Conservation (phyloP, 2,329 filamentous ascomycete species). For the Nothomitra cinnamomea region DNA sequence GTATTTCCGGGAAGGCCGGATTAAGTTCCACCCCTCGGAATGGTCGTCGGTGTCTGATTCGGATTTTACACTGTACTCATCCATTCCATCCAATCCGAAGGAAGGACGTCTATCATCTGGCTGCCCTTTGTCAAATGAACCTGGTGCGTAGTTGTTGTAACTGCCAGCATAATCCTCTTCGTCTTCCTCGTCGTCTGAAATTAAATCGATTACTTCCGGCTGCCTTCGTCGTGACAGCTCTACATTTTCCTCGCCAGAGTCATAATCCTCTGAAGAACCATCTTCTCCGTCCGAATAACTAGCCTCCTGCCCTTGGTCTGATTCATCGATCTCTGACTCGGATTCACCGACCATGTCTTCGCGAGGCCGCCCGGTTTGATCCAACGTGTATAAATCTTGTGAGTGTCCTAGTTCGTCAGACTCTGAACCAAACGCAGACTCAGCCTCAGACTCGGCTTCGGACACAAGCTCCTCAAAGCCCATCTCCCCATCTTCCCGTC, state of each 20-base stretch:
- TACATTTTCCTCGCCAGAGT: slow-evolving; percentile 9
- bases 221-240: background rate
- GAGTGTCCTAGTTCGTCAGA: background rate
- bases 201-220: slow-evolving; percentile 1
- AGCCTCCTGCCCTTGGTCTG: background rate
- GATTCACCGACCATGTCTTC: background rate
- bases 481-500: no score
- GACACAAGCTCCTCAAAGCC: no score
- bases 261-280: slow-evolving; percentile 7
- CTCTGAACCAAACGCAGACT: background rate
- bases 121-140: background rate
- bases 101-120: no score
- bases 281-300: background rate
- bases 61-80: background rate
- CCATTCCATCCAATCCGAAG: background rate
- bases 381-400: background rate
- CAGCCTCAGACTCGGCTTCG: background rate
- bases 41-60: background rate
- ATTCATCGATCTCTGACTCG: slow-evolving; percentile 2
- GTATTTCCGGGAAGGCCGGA: background rate
- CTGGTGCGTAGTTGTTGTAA: background rate
- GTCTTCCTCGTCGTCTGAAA: slow-evolving; percentile 1
- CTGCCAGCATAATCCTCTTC: no score
- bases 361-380: background rate
- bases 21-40: background rate